Base-by-base conservation (phyloP, 78 protist species). In the Polysphondylium violaceum region DNA sequence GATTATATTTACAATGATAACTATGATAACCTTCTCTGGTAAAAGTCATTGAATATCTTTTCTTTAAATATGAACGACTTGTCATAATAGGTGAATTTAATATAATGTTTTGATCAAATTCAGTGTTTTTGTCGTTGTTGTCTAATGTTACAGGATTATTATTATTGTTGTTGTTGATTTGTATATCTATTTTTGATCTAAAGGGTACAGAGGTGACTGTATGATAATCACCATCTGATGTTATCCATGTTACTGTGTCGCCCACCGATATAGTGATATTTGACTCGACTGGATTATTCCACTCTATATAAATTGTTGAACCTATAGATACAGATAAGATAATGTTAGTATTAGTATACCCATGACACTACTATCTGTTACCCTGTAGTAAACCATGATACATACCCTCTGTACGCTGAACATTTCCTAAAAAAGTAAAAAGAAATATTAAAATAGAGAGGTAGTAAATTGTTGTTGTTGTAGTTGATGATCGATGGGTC, bases 221-320 rank as follows among this genome's bases (percentile, higher is more conserved):
- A 40, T 76, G 87, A 27, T 12, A 60, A 25, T 44, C 9, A 19
- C 29, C 50, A 56, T 76, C 87, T 29, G 72, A 27, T 12, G 87
- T 76, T 7, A 76, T 44, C 87, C 87, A 76, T 19, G 69, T 63
- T 5, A 76, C 61, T 59, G 36, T 56, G 9, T 69, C 76, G 29
- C 76, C 76, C 50, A 69, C 76, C 9, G 60, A 43, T 25, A 69
- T 25, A 11, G 76, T 69, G 9, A 69, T 44, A 29, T 69, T 51
- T 23, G 60, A 47, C 29, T 40, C 38, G 7, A 44, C 29, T 4
- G 76, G 76, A 51, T 69, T 69, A 69, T 69, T 51, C 55, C 59
- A 69, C 21, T 69, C 17, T 14, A 69, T 27, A 14, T 44, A 33
- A 23, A 69, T 69, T 4, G 12, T 56, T 7, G 63, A 47, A 14